These are phyloP conservation scores for Miscanthus lutarioriparius DNA, from an alignment of 176 grass and related monocot genomes.

Conservation along the genomic window DNA sequence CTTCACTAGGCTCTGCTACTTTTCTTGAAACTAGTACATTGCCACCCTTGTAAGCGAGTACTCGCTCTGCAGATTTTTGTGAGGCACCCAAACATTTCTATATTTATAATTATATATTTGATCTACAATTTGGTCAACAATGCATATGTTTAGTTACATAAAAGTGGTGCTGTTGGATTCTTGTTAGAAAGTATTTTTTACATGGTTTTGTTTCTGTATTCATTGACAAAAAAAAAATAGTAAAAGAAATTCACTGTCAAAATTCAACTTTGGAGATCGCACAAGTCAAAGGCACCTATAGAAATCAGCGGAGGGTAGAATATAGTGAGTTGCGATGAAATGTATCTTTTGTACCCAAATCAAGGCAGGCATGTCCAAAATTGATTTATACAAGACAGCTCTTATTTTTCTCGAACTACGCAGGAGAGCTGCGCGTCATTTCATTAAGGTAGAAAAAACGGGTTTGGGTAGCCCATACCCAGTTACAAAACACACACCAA, in stretches of 20 bases:
- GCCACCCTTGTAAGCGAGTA: background rate
- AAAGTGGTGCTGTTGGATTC: background rate
- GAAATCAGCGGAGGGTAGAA: background rate
- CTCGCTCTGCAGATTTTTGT: background rate
- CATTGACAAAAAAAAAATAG: background rate
- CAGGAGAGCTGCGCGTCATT: too few species aligned
- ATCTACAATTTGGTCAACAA: background rate
- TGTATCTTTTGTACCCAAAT: conserved; percentile 4
- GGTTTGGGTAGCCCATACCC: too few species aligned
- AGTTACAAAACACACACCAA: too few species aligned
- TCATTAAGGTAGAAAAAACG: too few species aligned
- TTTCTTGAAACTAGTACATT: background rate
- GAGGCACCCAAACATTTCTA: background rate
- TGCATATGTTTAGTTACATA: background rate
- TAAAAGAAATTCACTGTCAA: conserved; percentile 1
- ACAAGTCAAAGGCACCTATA: background rate
- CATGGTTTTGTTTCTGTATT: background rate
- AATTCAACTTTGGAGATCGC: background rate
- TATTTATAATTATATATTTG: background rate
- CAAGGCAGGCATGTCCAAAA: background rate
- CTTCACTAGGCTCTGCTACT: background rate
- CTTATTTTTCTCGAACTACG: too few species aligned
- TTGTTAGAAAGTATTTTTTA: background rate
- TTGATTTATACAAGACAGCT: background rate
- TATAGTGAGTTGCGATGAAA: background rate